Percentiles rank a stretch among this genome's conserved stretches.
These are phyloP conservation scores for Cytospora paraplurivora DNA, from an alignment of 2,329 filamentous ascomycete genomes.

Conservation along the genomic window DNA sequence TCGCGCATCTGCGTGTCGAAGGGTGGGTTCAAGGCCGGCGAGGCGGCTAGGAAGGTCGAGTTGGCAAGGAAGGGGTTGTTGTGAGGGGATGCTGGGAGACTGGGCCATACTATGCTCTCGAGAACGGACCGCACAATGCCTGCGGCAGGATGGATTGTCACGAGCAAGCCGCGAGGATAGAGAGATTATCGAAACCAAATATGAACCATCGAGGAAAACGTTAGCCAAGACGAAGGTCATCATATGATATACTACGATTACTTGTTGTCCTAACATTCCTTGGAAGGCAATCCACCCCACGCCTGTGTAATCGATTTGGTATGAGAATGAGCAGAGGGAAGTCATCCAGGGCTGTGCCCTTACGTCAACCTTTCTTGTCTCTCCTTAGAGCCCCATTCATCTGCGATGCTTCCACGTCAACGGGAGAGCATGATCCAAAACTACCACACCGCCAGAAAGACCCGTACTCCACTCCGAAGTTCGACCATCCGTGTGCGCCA, in stretches of 20 bases:
- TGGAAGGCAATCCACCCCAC: not conserved
- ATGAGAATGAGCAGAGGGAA: constrained; percentile 6
- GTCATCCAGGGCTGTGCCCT: not conserved
- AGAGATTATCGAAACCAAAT: no score
- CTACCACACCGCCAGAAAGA: no score
- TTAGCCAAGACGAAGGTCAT: not conserved
- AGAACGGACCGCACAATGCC: not conserved
- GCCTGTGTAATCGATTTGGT: constrained; percentile 6
- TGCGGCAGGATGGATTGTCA: not conserved
- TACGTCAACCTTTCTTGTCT: not conserved
- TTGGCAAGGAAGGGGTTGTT: constrained; percentile 77
- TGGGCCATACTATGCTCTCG: no score
- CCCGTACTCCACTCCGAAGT: no score
- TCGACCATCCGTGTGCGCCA: no score
- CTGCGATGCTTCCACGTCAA: not conserved
- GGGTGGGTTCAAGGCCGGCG: constrained; percentile 72
- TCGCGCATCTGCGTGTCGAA: constrained; percentile 73
- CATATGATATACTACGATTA: constrained; percentile 14
- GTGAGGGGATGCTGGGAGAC: constrained; percentile 39
- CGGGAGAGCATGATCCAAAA: no score
- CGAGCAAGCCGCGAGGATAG: no score
- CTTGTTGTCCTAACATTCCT: constrained; percentile 15
- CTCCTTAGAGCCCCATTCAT: not conserved
- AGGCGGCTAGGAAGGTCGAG: constrained; percentile 75
- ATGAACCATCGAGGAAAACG: not conserved